Evolutionary conservation across 768 basidiomycete species (phyloP), one percentile per base, ranked within the genome.

Genomic region (Leccinellum rugosiceps): DNA sequence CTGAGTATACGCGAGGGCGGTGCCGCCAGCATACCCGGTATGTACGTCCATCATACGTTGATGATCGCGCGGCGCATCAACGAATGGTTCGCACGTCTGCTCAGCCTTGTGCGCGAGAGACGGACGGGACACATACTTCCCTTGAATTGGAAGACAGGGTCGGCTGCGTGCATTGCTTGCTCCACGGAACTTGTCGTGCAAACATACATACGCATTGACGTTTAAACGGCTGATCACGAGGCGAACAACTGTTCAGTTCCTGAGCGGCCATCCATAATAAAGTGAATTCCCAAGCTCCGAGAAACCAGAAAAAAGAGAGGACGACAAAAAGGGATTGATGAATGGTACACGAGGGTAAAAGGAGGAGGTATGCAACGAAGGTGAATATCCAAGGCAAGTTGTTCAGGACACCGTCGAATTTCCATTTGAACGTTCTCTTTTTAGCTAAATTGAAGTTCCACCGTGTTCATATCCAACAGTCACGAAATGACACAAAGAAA

Each of bases 371-470:
- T 55, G 25, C 28, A 52, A 30, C 10, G 6, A 26, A 23, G 31
- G 32, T 26, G 28, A 23, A 21, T 9, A 7, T 11, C 35, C 21
- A n/a, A 7, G 9, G 28, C 15, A n/a, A 9, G 28, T 19, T 17
- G n/a, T 32, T 19, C 38, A 30, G 28, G 32, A 25, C 13, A 28
- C 11, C n/a, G 15, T 25, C 38, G 15, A 25, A 25, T 32, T 54
- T 19, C 17, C 9, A 44, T 55, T 19, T 15, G 19, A 15, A 25
- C 15, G 4, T 23, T 23, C 46, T 54, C 50, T 48, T 57, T 64
- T 58, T 55, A 49, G 58, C 21, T 58, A 66, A 43, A 68, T 57
- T 55, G 51, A 53, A 57, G n/a, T n/a, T n/a, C n/a, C 47, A 50
- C 4, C 11, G 50, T 3, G 38, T 23, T 46, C 45, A 28, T 52